Evolutionary conservation across 345 rosid genomes (phyloP).

Genomic region (Eucalyptus curtisii): DNA sequence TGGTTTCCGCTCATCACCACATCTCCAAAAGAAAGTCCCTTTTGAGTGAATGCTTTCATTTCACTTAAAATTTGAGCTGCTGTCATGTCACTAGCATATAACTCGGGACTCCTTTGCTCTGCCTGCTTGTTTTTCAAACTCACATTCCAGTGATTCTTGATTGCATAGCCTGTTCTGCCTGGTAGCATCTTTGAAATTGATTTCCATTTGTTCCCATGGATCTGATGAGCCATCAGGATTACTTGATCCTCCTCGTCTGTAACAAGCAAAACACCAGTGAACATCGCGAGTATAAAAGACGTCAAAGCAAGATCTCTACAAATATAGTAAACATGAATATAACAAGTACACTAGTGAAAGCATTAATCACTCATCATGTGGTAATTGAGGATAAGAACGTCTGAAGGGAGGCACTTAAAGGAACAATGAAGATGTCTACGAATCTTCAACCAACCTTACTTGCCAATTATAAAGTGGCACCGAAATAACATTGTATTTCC

Average conservation of each 20-base stretch:
- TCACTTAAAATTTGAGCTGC: conserved; percentile 25
- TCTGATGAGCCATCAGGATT: conserved; percentile 54
- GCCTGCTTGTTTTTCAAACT: conserved; percentile 50
- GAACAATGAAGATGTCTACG: not conserved
- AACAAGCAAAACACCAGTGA: not conserved
- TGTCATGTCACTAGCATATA: not conserved
- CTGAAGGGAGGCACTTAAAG: not conserved
- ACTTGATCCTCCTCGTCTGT: conserved; percentile 77
- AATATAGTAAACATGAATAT: not conserved
- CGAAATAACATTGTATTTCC: not conserved
- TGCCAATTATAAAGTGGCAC: not conserved
- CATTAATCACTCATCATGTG: not conserved
- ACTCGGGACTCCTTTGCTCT: conserved; percentile 16
- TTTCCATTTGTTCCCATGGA: conserved; percentile 94
- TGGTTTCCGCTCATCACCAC: conserved; percentile 6
- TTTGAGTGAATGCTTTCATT: conserved; percentile 35
- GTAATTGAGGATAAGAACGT: not conserved
- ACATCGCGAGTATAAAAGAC: not conserved
- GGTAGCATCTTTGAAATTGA: conserved; percentile 68
- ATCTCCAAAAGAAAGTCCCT: conserved; percentile 7
- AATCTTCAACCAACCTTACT: not conserved
- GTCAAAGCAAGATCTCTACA: not conserved
- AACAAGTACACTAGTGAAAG: not conserved
- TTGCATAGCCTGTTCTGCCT: conserved; percentile 82
- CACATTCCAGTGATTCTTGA: conserved; percentile 94